A percentile compares a stretch with the other conserved stretches of the same genome.
phyloP scores from a whole-genome alignment of 768 basidiomycete genomes.

The Lactarius evosmus region DNA sequence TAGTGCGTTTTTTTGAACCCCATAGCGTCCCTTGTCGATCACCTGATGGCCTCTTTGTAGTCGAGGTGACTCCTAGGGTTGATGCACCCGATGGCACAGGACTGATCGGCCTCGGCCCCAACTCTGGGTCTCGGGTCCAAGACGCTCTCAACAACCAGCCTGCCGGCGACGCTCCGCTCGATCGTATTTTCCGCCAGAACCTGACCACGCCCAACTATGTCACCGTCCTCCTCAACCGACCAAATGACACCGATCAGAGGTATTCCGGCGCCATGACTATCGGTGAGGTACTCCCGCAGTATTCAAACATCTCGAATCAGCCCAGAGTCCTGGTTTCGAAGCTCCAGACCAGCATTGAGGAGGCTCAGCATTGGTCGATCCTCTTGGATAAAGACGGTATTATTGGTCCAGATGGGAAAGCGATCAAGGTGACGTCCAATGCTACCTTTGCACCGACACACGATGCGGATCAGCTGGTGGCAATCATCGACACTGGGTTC shows the following conservation, averaged over 20 bases:
- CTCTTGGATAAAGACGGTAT: conserved; percentile 59
- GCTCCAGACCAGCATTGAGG: conserved; percentile 42
- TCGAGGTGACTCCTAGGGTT: conserved; percentile 37
- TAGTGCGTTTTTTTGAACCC: conserved; percentile 35
- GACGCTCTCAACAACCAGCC: conserved; percentile 32
- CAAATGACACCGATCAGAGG: conserved; percentile 47
- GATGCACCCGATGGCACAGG: conserved; percentile 37
- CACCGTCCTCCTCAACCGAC: conserved; percentile 59
- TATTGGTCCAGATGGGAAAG: conserved; percentile 56
- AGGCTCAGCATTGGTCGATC: conserved; percentile 63
- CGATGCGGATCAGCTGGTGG: conserved; percentile 56
- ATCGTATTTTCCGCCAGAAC: conserved; percentile 62
- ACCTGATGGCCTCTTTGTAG: conserved; percentile 32
- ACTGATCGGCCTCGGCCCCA: conserved; percentile 59
- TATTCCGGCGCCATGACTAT: conserved; percentile 61
- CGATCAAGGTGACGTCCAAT: conserved; percentile 42
- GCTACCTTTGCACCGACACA: conserved; percentile 67
- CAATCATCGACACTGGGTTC: conserved; percentile 68
- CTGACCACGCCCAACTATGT: conserved; percentile 54
- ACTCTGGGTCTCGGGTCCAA: conserved; percentile 47
- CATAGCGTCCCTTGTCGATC: neutral
- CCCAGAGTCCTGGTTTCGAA: conserved; percentile 49
- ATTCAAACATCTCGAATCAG: conserved; percentile 46
- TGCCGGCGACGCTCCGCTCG: conserved; percentile 53
- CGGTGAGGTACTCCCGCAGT: conserved; percentile 53